These are phyloP conservation scores for Apophysomyces trapeziformis DNA, from an alignment of 371 early-diverging fungal genomes.

Conservation along the genomic window DNA sequence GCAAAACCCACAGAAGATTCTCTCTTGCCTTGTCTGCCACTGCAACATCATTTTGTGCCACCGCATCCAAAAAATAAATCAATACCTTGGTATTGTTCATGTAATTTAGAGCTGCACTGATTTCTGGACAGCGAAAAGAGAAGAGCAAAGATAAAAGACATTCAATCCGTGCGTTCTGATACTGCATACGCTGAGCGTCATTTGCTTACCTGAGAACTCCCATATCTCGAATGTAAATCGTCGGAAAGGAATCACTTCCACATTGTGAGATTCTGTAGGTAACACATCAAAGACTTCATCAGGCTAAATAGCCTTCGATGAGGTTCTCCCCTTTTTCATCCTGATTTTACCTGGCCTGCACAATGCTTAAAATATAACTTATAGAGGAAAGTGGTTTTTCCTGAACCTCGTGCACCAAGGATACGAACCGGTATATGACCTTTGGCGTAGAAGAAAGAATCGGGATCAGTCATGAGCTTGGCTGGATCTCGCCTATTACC, in stretches of 20 bases:
- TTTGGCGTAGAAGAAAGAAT: not conserved
- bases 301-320: constrained; percentile 16
- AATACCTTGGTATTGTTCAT: constrained; percentile 33
- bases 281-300: constrained; percentile 38
- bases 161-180: not conserved
- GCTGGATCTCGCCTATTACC: not conserved
- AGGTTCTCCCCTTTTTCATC: not conserved
- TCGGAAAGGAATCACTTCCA: constrained; percentile 35
- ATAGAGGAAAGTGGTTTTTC: constrained; percentile 45
- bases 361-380: constrained; percentile 38
- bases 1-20: constrained; percentile 34
- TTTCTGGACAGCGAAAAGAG: constrained; percentile 23
- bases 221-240: constrained; percentile 32
- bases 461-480: constrained; percentile 1
- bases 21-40: constrained; percentile 28
- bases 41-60: constrained; percentile 19
- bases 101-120: constrained; percentile 25
- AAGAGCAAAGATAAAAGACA: not conserved
- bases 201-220: constrained; percentile 39
- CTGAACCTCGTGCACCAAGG: constrained; percentile 35
- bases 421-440: constrained; percentile 20
- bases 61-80: constrained; percentile 37
- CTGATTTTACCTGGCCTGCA: constrained; percentile 18
- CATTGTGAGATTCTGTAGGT: constrained; percentile 35
- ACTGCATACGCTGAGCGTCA: not conserved